These are phyloP conservation scores for Arthrinium phaeospermum DNA, from an alignment of 2,329 filamentous ascomycete species.

Conservation along the genomic window DNA sequence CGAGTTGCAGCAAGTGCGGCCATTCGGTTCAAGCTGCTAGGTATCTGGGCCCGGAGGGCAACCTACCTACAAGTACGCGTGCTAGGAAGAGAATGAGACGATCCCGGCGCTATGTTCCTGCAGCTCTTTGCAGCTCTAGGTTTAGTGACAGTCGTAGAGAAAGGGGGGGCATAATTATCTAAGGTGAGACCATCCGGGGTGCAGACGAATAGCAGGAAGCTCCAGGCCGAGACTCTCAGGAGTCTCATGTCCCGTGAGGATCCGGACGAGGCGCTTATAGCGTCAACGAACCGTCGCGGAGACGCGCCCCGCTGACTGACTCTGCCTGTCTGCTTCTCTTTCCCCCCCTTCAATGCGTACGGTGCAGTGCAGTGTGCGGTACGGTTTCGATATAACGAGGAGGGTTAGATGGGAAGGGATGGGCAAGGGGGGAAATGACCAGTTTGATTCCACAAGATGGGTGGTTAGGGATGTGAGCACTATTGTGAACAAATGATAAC, in stretches of 20 bases:
- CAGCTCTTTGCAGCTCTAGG: constrained; percentile 19
- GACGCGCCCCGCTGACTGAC: constrained; percentile 18
- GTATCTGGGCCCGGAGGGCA: neutral
- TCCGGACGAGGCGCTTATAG: constrained; percentile 23
- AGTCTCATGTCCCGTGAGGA: constrained; percentile 5
- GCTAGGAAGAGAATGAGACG: neutral
- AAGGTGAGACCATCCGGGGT: constrained; percentile 20
- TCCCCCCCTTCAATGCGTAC: constrained; percentile 3
- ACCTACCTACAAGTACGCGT: neutral
- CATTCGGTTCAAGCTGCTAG: constrained; percentile 18
- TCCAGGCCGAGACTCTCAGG: constrained; percentile 12
- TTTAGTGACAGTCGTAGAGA: neutral
- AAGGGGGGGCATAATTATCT: constrained; percentile 10
- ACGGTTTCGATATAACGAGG: neutral
- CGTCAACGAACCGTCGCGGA: constrained; percentile 23
- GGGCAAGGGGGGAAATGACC: constrained; percentile 10
- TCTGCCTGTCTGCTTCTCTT: neutral
- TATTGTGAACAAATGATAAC: constrained; percentile 22
- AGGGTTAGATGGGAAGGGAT: constrained; percentile 9
- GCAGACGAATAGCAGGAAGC: constrained; percentile 23
- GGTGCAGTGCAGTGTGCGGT: neutral
- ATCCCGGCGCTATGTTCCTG: constrained; percentile 19
- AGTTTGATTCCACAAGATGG: constrained; percentile 21
- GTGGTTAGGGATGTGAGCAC: constrained; percentile 9
- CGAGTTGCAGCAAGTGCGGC: constrained; percentile 14